Evolutionary conservation across 805 yeast genomes (phyloP).

Genomic region (Starmera amethionina): DNA sequence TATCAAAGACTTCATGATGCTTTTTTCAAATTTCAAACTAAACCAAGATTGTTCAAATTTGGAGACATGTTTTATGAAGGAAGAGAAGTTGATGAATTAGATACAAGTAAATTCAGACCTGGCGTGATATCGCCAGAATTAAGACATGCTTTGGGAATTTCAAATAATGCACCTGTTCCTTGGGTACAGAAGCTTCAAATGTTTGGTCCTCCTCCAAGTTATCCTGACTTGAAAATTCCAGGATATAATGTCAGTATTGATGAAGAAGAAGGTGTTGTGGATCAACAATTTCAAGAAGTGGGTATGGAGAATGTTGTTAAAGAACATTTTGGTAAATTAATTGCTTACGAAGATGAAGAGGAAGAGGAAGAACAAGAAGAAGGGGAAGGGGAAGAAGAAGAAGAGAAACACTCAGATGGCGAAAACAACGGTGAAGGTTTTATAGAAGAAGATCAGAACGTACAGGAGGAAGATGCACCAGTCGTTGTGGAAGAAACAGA

Average conservation of each 20-base stretch:
- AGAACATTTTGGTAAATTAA: conserved; percentile 22
- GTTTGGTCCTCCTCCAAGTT: conserved; percentile 79
- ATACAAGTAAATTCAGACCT: conserved; percentile 41
- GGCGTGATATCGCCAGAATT: conserved; percentile 58
- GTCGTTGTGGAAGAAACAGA: conserved; percentile 8
- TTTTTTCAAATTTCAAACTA: conserved; percentile 71
- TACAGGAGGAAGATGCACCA: conserved; percentile 10
- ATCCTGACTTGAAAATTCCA: conserved; percentile 53
- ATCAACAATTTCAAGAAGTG: conserved; percentile 13
- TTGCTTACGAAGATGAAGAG: conserved; percentile 16
- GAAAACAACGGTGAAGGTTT: conserved; percentile 14
- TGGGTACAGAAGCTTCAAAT: conserved; percentile 67
- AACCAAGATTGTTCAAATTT: conserved; percentile 54
- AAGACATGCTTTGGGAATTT: conserved; percentile 60
- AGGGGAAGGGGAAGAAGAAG: conserved; percentile 16
- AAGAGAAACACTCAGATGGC: conserved; percentile 10
- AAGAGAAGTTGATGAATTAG: conserved; percentile 42
- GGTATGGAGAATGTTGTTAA: conserved; percentile 6
- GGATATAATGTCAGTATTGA: conserved; percentile 35
- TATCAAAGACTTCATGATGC: conserved; percentile 76
- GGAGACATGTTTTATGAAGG: conserved; percentile 84
- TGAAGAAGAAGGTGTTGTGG: conserved; percentile 26
- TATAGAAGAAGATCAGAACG: conserved; percentile 9
- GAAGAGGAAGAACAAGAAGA: conserved; percentile 6
- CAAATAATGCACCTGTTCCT: conserved; percentile 43